phyloP scores from a whole-genome alignment of 306 rosid species.

The Lagenaria siceraria region DNA sequence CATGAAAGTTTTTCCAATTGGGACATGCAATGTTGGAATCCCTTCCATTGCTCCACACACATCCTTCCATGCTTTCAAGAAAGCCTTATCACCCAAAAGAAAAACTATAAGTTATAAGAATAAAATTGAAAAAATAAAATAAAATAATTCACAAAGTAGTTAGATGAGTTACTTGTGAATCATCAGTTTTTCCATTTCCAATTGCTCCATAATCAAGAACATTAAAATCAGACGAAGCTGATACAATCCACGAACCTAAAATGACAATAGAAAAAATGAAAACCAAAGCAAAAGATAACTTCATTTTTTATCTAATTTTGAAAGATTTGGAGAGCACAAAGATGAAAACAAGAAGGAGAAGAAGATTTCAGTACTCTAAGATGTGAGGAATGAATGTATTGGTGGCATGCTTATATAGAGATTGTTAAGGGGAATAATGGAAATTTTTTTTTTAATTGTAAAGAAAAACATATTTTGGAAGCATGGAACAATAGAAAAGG shows the following conservation, averaged over 20 bases:
- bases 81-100: slow-evolving; percentile 15
- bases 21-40: slow-evolving; percentile 22
- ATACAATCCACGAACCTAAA: not conserved
- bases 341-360: not conserved
- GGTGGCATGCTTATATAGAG: not conserved
- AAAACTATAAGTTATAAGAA: no score
- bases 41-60: slow-evolving; percentile 14
- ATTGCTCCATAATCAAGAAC: slow-evolving; percentile 29
- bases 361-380: not conserved
- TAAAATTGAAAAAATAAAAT: not conserved
- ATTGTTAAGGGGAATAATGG: not conserved
- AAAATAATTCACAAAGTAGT: not conserved
- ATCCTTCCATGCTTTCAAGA: slow-evolving; percentile 35
- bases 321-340: no score
- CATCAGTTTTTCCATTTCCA: slow-evolving; percentile 33
- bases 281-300: not conserved
- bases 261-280: not conserved
- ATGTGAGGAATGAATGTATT: no score
- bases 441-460: no score
- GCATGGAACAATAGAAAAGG: not conserved
- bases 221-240: not conserved
- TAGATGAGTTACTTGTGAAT: slow-evolving; percentile 20
- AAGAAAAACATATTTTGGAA: not conserved
- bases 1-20: slow-evolving; percentile 23
- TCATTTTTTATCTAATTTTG: not conserved